Evolutionary conservation across 192 early-diverging fungal species (phyloP).

Genomic region (Thamnidium elegans): DNA sequence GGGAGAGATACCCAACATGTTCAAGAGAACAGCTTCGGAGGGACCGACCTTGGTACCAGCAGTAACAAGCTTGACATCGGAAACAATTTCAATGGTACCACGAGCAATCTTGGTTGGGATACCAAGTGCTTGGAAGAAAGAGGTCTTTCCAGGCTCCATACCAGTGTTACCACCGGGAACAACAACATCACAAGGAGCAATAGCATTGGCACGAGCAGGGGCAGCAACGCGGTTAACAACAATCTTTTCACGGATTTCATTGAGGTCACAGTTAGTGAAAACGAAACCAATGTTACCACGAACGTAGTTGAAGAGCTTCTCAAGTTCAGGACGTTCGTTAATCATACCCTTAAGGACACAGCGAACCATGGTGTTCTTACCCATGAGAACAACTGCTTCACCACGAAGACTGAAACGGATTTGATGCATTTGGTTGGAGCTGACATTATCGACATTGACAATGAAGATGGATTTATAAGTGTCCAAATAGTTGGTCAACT

Average conservation of each 20-base stretch:
- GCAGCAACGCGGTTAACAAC: constrained; percentile 92
- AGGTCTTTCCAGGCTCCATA: constrained; percentile 99
- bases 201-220: constrained; percentile 94
- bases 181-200: constrained; percentile 76
- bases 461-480: constrained; percentile 98
- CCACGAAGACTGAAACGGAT: constrained; percentile 90
- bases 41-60: constrained; percentile 91
- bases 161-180: constrained; percentile 87
- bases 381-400: constrained; percentile 93
- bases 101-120: constrained; percentile 99
- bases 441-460: constrained; percentile 99
- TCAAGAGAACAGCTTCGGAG: constrained; percentile 97
- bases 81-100: constrained; percentile 99
- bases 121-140: constrained; percentile 99
- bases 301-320: constrained; percentile 74
- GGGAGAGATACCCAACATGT: constrained; percentile 91
- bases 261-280: constrained; percentile 98
- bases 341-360: constrained; percentile 65
- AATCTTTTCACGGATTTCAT: constrained; percentile 90
- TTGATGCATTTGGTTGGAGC: constrained; percentile 99
- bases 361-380: constrained; percentile 99
- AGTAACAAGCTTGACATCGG: constrained; percentile 91
- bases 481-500: constrained; percentile 86
- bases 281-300: constrained; percentile 98
- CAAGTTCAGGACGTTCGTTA: constrained; percentile 77